Evolutionary conservation across 2,329 filamentous ascomycete species (phyloP), one percentile per base, ranked within the genome.

Genomic region (Ophiostoma novo-ulmi): DNA sequence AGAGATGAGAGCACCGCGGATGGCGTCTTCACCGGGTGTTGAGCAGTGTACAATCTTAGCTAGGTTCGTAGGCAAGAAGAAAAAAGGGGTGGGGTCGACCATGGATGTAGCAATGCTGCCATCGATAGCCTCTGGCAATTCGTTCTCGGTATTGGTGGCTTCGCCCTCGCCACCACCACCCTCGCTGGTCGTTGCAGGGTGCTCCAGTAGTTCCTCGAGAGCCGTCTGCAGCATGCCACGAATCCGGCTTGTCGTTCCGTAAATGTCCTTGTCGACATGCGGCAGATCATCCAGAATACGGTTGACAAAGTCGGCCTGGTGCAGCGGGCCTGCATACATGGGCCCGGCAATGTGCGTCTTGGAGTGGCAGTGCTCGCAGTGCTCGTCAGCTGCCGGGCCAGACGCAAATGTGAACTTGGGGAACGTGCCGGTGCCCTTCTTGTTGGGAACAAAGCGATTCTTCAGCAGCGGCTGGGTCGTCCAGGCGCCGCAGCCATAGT

Each of bases 171-270:
- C 74, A 17, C 78, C 79, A 7, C 83, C 74, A 44, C 80, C 77
- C 77, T 99, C 94, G 97, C 35, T 92, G 8, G 95, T 58, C 20
- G 20, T 83, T 0, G 93, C 94, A 98, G 41, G 31, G 10, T 39
- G 35, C 5, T 55, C 22, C 26, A 61, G 8, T 31, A 81, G 76
- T 78, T 99, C 95, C 76, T 97, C 93, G 6, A 96, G 83, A 0
- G 94, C 94, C 2, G 93, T 94, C 31, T 88, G 89, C 52, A 99
- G 85, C 94, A 98, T 97, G 69, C 95, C 95, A 79, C 94, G 89
- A 66, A 99, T 90, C 69, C 95, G 87, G 17, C 88, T 85, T 38
- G 89, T 87, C 0, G 95, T 99, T 55, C 88, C 88, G 77, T 99
- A 99, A 0, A 89, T 85, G 0, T 88, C 83, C 36, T 84, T 84